Conservation (phyloP, 2,329 filamentous ascomycete species). For the Cladophialophora immunda region DNA sequence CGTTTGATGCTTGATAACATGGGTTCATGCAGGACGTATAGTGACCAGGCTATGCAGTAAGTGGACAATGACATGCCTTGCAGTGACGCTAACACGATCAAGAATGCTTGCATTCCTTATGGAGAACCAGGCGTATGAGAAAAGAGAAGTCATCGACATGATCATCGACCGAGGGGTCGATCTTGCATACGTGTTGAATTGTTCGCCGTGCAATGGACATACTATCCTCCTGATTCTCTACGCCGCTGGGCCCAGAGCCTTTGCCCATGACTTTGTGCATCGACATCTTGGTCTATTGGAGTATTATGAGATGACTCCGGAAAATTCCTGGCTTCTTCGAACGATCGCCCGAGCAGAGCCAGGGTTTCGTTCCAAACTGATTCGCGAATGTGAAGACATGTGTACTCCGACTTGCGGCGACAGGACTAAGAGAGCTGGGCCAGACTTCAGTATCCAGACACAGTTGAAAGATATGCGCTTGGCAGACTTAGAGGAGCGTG, state of each 20-base stretch:
- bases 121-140: not conserved
- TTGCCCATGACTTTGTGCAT: not conserved
- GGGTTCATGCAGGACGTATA: not conserved
- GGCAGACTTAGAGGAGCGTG: not conserved
- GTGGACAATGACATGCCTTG: not conserved
- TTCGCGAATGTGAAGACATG: not conserved
- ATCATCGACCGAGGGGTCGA: not conserved
- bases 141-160: not conserved
- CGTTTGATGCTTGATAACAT: not conserved
- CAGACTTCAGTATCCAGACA: slow-evolving; percentile 1
- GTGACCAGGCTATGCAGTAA: not conserved
- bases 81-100: not conserved
- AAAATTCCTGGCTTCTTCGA: not conserved
- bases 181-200: not conserved
- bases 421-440: not conserved
- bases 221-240: not conserved
- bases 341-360: not conserved
- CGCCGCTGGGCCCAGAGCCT: not conserved
- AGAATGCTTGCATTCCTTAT: not conserved
- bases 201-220: not conserved
- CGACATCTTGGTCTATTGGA: not conserved
- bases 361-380: not conserved
- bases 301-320: not conserved
- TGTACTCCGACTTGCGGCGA: not conserved
- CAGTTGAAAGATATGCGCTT: not conserved